Evolutionary conservation across 129 eudicot species (phyloP), one percentile per base, ranked within the genome.

Genomic region (Flaveria ramosissima): DNA sequence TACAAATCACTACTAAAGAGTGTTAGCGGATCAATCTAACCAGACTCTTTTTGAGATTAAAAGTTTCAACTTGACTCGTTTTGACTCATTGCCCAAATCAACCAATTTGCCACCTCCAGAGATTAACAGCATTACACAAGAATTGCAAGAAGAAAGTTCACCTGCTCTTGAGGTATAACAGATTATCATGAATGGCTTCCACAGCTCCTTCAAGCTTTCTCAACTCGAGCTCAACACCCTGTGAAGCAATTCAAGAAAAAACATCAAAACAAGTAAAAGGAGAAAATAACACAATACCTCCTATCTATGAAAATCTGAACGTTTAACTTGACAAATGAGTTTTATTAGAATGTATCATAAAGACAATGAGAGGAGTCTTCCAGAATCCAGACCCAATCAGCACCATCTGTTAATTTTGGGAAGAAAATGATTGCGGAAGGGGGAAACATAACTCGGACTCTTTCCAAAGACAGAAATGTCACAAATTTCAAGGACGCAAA

Each of bases 181-280:
- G 75, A 78, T 89, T 92, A 80, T 92, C 97, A 86, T 87, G 97
- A 77, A 92, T 92, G 76, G 96, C 96, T 80, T 92, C 93, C 45
- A 92, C 96, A 51, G 90, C 96, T 78, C 92, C 97, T 88, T 92
- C 97, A 78, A 92, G 97, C 85, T 89, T 92, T 87, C 89, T 87
- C 78, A 92, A 78, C 82, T 92, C 96, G 46, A 92, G 93, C 82
- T 92, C 97, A 74, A 92, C 88, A 56, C 97, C 97, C 96, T 92
- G 74, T 47, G 24, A 83, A 60, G 57, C 42, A 68, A 45, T 56
- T 65, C 50, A 67, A 83, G 59, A 36, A 47, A 51, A 66, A 72
- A 51, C 12, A 48, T 74, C 52, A 82, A 32, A 62, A 50, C 68
- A 77, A 64, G 43, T 62, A 73, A 74, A 26, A 61, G 21, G 11